These are phyloP conservation scores for Penicillium sp. DNA, from an alignment of 2,329 filamentous ascomycete genomes.

Conservation along the genomic window DNA sequence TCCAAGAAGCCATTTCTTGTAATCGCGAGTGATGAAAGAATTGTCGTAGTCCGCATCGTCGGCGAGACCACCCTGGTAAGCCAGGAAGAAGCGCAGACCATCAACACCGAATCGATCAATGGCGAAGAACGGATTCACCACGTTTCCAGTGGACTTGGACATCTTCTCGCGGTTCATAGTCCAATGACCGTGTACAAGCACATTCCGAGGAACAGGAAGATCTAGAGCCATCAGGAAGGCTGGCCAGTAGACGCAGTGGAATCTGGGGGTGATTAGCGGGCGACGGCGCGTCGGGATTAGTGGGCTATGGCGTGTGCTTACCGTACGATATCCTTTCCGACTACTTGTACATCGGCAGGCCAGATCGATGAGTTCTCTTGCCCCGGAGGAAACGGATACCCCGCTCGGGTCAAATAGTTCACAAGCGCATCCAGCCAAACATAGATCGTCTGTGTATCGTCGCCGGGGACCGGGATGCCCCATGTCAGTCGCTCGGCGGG, in stretches of 20 bases:
- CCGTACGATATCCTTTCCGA: conserved; percentile 94
- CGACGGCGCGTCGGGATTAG: background rate
- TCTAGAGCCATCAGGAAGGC: conserved; percentile 88
- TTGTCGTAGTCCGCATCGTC: conserved; percentile 87
- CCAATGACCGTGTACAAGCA: conserved; percentile 94
- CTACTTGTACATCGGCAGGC: conserved; percentile 88
- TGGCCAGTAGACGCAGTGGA: conserved; percentile 98
- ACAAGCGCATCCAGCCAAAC: conserved; percentile 96
- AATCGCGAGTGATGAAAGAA: conserved; percentile 67
- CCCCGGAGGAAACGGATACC: conserved; percentile 72
- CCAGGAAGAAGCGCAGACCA: conserved; percentile 83
- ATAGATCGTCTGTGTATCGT: conserved; percentile 86
- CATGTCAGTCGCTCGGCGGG: conserved; percentile 74
- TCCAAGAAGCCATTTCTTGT: conserved; percentile 74
- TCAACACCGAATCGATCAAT: conserved; percentile 86
- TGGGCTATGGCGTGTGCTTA: conserved; percentile 22
- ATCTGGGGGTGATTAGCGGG: conserved; percentile 45
- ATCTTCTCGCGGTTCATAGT: conserved; percentile 89
- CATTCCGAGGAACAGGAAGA: conserved; percentile 71
- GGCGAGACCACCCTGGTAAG: conserved; percentile 71
- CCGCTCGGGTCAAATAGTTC: conserved; percentile 86
- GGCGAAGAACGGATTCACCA: conserved; percentile 90
- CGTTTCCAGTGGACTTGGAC: conserved; percentile 93
- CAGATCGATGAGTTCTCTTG: conserved; percentile 65
- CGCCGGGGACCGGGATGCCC: conserved; percentile 86